Conservation (phyloP, 306 rosid genomes). For the Delonix regia region DNA sequence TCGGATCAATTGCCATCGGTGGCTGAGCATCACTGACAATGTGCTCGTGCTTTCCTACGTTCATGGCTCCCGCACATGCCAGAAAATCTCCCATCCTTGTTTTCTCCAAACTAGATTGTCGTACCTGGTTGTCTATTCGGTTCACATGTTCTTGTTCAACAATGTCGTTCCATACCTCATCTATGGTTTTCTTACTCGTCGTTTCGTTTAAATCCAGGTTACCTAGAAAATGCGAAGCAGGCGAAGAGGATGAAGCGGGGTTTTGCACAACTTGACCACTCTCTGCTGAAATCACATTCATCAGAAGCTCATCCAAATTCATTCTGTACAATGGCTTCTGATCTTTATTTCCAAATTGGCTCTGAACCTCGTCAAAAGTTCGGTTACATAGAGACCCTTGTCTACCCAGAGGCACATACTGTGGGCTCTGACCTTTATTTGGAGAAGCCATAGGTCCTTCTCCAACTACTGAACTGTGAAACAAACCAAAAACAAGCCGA, state of each 20-base stretch:
- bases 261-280: conserved; percentile 46
- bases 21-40: conserved; percentile 16
- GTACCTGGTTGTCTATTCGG: neutral
- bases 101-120: neutral
- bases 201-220: conserved; percentile 39
- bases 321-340: conserved; percentile 33
- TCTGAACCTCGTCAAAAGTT: conserved; percentile 42
- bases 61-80: neutral
- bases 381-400: conserved; percentile 36
- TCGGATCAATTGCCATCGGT: conserved; percentile 38
- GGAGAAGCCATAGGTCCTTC: conserved; percentile 39
- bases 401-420: neutral
- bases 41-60: conserved; percentile 13
- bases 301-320: conserved; percentile 46
- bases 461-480: neutral
- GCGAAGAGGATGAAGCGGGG: conserved; percentile 37
- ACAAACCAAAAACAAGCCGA: no score
- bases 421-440: conserved; percentile 34
- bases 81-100: conserved; percentile 34
- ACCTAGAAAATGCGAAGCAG: conserved; percentile 31
- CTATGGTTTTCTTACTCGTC: conserved; percentile 32
- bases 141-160: conserved; percentile 33
- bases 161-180: conserved; percentile 37
- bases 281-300: conserved; percentile 42
- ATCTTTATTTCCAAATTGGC: conserved; percentile 38